Conservation (phyloP, 1,284 basidiomycete genomes). For the Irpex rosettiformis region DNA sequence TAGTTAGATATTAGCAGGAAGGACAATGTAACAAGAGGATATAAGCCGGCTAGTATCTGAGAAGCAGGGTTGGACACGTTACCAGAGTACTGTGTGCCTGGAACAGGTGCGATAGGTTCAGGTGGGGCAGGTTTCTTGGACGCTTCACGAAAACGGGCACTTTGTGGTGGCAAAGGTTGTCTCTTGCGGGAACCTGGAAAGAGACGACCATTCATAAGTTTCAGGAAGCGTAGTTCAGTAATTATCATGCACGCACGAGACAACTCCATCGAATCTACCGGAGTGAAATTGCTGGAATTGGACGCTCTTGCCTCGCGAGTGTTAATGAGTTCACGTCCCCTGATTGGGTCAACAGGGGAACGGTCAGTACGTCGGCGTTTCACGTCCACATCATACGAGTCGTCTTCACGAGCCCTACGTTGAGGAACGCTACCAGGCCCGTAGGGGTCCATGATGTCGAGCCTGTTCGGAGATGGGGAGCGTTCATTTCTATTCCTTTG, state of each 20-base stretch:
- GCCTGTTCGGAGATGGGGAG: conserved; percentile 15
- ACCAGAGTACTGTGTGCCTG: background rate
- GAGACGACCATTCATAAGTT: conserved; percentile 11
- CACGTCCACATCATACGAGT: conserved; percentile 21
- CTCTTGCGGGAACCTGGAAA: conserved; percentile 19
- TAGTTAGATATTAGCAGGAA: conserved; percentile 14
- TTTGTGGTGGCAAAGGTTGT: conserved; percentile 29
- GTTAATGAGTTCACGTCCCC: conserved; percentile 17
- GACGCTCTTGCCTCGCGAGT: conserved; percentile 14
- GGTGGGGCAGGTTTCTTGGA: conserved; percentile 16
- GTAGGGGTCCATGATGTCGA: conserved; percentile 16
- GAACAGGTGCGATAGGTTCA: conserved; percentile 3
- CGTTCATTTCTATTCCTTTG: conserved; percentile 9
- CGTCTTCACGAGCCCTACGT: conserved; percentile 26
- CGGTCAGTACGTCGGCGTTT: conserved; percentile 33
- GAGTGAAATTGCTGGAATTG: conserved; percentile 22
- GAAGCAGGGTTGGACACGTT: background rate
- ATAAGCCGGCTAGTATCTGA: background rate
- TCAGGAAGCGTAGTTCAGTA: conserved; percentile 13
- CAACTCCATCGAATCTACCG: conserved; percentile 14
- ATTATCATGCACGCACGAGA: conserved; percentile 39
- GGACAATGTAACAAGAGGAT: background rate
- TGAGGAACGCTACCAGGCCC: conserved; percentile 25
- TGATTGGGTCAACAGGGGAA: conserved; percentile 16
- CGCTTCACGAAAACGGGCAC: conserved; percentile 30